Base-by-base conservation (phyloP, 164 flowering plant species). In the Saururus chinensis region DNA sequence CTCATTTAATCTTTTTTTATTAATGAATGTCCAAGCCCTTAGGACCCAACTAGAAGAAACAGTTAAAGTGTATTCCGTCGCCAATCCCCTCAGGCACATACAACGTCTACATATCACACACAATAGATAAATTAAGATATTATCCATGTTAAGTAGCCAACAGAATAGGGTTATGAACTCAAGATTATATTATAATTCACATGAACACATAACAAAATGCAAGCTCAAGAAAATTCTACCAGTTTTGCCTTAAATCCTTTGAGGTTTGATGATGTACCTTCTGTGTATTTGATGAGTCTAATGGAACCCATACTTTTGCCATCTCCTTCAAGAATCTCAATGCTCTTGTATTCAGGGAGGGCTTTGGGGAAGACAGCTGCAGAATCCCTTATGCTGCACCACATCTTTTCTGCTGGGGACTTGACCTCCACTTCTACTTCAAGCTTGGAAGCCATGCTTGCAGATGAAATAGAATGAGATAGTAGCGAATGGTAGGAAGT, bases 271-370 rank as follows among this genome's bases (percentile, higher is more conserved):
- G 2, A 23, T 8, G 42, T 77, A 89, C 95, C 97, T 71, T 78
- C 85, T 0, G 68, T 71, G 45, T 73, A 90, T 9, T 65, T 75
- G 51, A 88, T n/a, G 66, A 74, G 77, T 40, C 84, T 79, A 57
- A 84, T 56, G 21, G 89, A 72, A 51, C 92, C 95, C 0, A 72
- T 82, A 19, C 77, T 60, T 63, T 79, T 79, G 40, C 95, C 97
- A 64, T 90, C 97, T 26, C 97, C 97, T 74, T 88, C 91, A 24
- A 88, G 63, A 2, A 84, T 73, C 55, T 84, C 77, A 64, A 88
- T 80, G 82, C 80, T 76, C 72, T 84, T 77, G 84, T 86, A 88
- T 1, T 74, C 64, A 68, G 92, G 83, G 71, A 83, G 76, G 66
- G 80, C 78, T 72, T 81, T 79, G 53, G 92, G 95, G 68, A 85